These are phyloP conservation scores for Megacollybia marginata DNA, from an alignment of 768 basidiomycete species.

Conservation along the genomic window DNA sequence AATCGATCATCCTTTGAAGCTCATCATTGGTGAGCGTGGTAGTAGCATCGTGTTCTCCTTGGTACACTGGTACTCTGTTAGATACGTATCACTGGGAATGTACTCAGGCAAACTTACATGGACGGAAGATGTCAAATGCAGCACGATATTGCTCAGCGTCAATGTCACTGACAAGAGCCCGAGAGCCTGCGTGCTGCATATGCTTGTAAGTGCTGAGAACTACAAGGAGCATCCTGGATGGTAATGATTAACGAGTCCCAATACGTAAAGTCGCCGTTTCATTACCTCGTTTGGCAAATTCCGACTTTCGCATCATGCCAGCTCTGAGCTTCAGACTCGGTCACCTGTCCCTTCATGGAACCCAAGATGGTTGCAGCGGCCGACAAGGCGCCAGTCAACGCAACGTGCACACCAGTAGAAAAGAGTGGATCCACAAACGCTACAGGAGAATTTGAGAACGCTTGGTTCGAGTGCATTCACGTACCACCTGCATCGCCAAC, in stretches of 20 bases:
- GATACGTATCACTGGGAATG: background rate
- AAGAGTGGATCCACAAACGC: constrained; percentile 63
- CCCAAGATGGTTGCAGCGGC: constrained; percentile 28
- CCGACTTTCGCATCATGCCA: constrained; percentile 27
- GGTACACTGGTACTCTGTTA: constrained; percentile 2
- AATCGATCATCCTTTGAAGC: constrained; percentile 6
- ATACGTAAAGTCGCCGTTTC: background rate
- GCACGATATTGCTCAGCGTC: constrained; percentile 41
- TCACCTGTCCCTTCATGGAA: constrained; percentile 20
- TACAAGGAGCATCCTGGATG: constrained; percentile 34
- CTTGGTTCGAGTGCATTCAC: constrained; percentile 1
- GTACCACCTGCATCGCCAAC: constrained; percentile 26
- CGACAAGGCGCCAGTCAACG: constrained; percentile 28
- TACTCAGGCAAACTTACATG: constrained; percentile 25
- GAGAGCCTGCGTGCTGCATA: constrained; percentile 24
- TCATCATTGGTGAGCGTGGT: constrained; percentile 3
- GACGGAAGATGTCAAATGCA: constrained; percentile 37
- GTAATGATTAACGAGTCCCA: no score
- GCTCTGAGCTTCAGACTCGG: constrained; percentile 19
- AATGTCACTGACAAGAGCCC: constrained; percentile 33
- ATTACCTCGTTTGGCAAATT: constrained; percentile 26
- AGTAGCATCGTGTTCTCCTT: constrained; percentile 4
- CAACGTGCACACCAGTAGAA: constrained; percentile 42
- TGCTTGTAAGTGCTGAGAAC: constrained; percentile 44
- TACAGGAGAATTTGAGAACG: constrained; percentile 10